A percentile compares a stretch with the other conserved stretches of the same genome.
Evolutionary conservation across 495 filamentous ascomycete species (phyloP).

Genomic region (Lepraria neglecta): DNA sequence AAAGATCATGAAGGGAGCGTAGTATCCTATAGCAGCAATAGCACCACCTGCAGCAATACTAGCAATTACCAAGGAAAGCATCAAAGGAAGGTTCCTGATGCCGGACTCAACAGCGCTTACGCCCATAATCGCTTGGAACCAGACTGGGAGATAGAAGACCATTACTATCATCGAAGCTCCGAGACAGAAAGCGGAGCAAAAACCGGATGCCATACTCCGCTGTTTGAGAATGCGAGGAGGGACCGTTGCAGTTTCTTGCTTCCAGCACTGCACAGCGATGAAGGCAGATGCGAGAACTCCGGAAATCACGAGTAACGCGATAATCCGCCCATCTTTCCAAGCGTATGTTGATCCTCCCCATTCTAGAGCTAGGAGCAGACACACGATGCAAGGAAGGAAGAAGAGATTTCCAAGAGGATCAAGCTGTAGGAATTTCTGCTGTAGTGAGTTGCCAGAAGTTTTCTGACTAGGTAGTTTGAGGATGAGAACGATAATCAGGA

Average conservation of each 20-base stretch:
- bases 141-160: constrained; percentile 60
- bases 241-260: constrained; percentile 42
- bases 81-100: constrained; percentile 63
- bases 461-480: constrained; percentile 36
- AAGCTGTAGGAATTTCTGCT: constrained; percentile 41
- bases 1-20: constrained; percentile 65
- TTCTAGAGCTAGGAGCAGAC: constrained; percentile 50
- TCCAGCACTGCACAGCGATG: constrained; percentile 39
- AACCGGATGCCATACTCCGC: constrained; percentile 45
- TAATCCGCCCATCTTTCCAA: constrained; percentile 47
- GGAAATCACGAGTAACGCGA: constrained; percentile 45
- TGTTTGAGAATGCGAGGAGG: constrained; percentile 52
- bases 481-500: constrained; percentile 43
- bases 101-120: constrained; percentile 33
- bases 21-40: constrained; percentile 64
- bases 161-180: constrained; percentile 32
- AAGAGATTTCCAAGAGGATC: constrained; percentile 41
- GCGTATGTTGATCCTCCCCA: constrained; percentile 53
- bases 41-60: constrained; percentile 56
- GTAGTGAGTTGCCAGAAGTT: constrained; percentile 29
- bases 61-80: constrained; percentile 56
- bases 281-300: constrained; percentile 42
- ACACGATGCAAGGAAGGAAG: constrained; percentile 45
- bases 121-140: constrained; percentile 60
- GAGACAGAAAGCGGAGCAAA: constrained; percentile 30